Evolutionary conservation across 2,329 filamentous ascomycete species (phyloP).

Genomic region (Stachybotrys chlorohalonatus): DNA sequence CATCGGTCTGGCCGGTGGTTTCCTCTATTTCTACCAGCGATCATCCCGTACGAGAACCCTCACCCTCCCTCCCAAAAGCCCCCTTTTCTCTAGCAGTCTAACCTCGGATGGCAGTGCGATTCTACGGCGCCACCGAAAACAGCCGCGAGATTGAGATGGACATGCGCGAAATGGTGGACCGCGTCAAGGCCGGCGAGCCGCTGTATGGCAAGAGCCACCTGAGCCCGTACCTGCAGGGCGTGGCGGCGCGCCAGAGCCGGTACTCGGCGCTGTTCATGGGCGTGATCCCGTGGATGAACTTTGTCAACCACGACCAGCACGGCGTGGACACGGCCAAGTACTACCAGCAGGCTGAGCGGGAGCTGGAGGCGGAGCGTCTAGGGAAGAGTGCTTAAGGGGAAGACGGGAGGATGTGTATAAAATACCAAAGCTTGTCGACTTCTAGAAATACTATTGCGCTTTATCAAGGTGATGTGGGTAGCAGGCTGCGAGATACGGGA

Average conservation of each 20-base stretch:
- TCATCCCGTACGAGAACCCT: slow-evolving; percentile 58
- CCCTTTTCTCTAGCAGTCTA: not conserved
- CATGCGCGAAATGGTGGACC: slow-evolving; percentile 96
- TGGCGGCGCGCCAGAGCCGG: slow-evolving; percentile 84
- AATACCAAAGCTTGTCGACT: not conserved
- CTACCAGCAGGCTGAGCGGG: slow-evolving; percentile 88
- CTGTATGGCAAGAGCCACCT: slow-evolving; percentile 76
- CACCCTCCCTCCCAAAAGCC: not conserved
- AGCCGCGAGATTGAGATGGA: slow-evolving; percentile 87
- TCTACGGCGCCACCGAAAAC: slow-evolving; percentile 94
- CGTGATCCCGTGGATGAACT: slow-evolving; percentile 93
- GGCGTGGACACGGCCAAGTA: slow-evolving; percentile 98
- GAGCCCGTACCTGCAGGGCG: slow-evolving; percentile 85
- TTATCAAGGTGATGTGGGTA: not conserved
- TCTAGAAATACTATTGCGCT: not conserved
- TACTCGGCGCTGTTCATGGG: slow-evolving; percentile 80
- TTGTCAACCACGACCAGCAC: slow-evolving; percentile 93
- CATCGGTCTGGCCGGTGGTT: slow-evolving; percentile 67
- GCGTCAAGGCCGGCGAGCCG: slow-evolving; percentile 85
- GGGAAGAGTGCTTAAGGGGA: slow-evolving; percentile 2
- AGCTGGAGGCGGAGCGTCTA: slow-evolving; percentile 67
- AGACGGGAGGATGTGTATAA: not conserved
- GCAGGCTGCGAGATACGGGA: no score
- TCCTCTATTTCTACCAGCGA: slow-evolving; percentile 77
- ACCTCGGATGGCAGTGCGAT: slow-evolving; percentile 57